phyloP scores from a whole-genome alignment of 2,329 filamentous ascomycete species.

The Calonectria ilicicola region DNA sequence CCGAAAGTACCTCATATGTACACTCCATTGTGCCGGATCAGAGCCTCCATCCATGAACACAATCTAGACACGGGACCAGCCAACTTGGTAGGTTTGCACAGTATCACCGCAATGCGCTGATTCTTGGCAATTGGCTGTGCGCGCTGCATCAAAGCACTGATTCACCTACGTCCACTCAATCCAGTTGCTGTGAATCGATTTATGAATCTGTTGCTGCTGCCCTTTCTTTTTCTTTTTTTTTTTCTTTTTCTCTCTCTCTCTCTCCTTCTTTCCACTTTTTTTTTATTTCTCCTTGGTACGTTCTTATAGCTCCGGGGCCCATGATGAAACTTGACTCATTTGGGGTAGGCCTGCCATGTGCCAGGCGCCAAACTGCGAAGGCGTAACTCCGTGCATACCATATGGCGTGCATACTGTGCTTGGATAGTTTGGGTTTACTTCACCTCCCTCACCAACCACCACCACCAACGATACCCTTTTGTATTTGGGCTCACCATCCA shows the following conservation, averaged over 20 bases:
- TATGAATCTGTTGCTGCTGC: neutral
- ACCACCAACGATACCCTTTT: constrained; percentile 1
- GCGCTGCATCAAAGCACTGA: neutral
- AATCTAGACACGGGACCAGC: neutral
- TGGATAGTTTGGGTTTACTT: constrained; percentile 15
- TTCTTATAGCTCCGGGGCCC: constrained; percentile 8
- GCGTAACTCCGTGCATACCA: constrained; percentile 8
- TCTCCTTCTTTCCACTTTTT: neutral
- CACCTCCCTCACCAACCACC: constrained; percentile 9
- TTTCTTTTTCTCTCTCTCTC: neutral
- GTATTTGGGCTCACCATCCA: constrained; percentile 19
- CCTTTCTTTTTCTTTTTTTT: neutral
- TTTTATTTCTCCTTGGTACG: neutral
- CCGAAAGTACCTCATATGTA: constrained; percentile 12
- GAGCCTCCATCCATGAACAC: neutral
- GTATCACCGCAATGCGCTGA: neutral
- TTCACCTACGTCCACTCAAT: neutral
- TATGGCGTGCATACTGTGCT: constrained; percentile 12
- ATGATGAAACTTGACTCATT: constrained; percentile 16
- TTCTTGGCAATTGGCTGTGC: constrained; percentile 8
- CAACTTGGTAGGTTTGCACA: neutral
- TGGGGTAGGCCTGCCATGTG: constrained; percentile 7
- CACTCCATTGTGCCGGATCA: neutral
- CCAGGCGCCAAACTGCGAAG: constrained; percentile 19
- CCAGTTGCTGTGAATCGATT: neutral